Conservation (phyloP, 2,329 filamentous ascomycete genomes). For the Massarina eburnea region DNA sequence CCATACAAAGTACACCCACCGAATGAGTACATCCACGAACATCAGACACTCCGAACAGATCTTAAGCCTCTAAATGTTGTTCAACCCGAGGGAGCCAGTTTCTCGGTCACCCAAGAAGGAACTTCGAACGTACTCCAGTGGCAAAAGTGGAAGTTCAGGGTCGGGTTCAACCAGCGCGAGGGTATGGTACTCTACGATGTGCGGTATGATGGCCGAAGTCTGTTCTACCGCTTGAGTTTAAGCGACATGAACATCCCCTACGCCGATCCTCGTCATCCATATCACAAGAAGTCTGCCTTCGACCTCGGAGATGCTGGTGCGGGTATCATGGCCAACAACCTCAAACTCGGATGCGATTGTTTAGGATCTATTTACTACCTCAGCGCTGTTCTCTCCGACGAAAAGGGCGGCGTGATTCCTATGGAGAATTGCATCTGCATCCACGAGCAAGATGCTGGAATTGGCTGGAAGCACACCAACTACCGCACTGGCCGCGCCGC, state of each 20-base stretch:
- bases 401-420: slow-evolving; percentile 59
- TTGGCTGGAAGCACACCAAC: slow-evolving; percentile 73
- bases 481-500: slow-evolving; percentile 67
- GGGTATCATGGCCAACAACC: slow-evolving; percentile 68
- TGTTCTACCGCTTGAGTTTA: slow-evolving; percentile 68
- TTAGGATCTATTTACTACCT: slow-evolving; percentile 71
- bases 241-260: slow-evolving; percentile 69
- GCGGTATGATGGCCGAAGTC: slow-evolving; percentile 61
- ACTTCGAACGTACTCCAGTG: slow-evolving; percentile 61
- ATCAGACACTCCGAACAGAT: slow-evolving; percentile 61
- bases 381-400: slow-evolving; percentile 59
- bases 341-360: slow-evolving; percentile 71
- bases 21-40: slow-evolving; percentile 68
- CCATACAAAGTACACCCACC: slow-evolving; percentile 61
- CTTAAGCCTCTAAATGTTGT: slow-evolving; percentile 66
- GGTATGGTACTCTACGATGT: slow-evolving; percentile 70
- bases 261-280: slow-evolving; percentile 66
- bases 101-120: slow-evolving; percentile 54
- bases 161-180: slow-evolving; percentile 70
- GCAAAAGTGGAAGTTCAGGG: slow-evolving; percentile 72
- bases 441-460: slow-evolving; percentile 70
- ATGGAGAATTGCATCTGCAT: slow-evolving; percentile 71
- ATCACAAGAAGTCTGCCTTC: slow-evolving; percentile 70
- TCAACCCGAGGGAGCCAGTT: slow-evolving; percentile 66
- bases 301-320: slow-evolving; percentile 69